Evolutionary conservation across 305 asterid species (phyloP), one percentile per base, ranked within the genome.

Genomic region (Solanum hybrid): DNA sequence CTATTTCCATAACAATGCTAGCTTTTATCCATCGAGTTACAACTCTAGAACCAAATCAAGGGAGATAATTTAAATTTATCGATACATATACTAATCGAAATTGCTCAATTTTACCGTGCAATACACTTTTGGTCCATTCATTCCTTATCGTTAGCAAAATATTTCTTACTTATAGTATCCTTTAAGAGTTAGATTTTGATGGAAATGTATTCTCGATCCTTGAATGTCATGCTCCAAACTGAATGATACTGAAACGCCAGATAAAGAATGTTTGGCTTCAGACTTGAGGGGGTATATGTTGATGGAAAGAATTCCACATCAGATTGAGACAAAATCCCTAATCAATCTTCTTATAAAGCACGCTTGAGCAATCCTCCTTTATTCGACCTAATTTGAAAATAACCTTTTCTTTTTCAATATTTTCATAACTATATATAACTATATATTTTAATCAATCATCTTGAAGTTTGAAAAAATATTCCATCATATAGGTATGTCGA

Each of bases 321-420:
- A 5, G 0, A 71, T 2, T 0, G 0, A 3, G 34, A 11, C 1
- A 5, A 71, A 11, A 26, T 24, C 0, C 9, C 1, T 26, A 1
- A 11, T 71, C 7, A 1, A 46, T 46, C 22, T 46, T 46, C 3
- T 46, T 46, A 14, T 14, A 46, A 46, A 46, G 20, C 22, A 46
- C 1, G 8, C 20, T 46, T 46, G 1, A 46, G 3, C 64, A 46
- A 14, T 46, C 22, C 32, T 26, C 17, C 13, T 2, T 3, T 72
- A 31, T 72, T 13, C 16, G 2, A 27, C 5, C 34, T 72, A 72
- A 27, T 27, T 72, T 72, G 0, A 72, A 6, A 72, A 72, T 6
- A 14, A 13, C 22, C 38, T 32, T 29, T 38, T 32, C 6, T 38
- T 13, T 80, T 38, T 13, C 4, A 38, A 24, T 17, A 80, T 13